phyloP scores from a whole-genome alignment of 495 filamentous ascomycete species.

The Neurospora sp. region DNA sequence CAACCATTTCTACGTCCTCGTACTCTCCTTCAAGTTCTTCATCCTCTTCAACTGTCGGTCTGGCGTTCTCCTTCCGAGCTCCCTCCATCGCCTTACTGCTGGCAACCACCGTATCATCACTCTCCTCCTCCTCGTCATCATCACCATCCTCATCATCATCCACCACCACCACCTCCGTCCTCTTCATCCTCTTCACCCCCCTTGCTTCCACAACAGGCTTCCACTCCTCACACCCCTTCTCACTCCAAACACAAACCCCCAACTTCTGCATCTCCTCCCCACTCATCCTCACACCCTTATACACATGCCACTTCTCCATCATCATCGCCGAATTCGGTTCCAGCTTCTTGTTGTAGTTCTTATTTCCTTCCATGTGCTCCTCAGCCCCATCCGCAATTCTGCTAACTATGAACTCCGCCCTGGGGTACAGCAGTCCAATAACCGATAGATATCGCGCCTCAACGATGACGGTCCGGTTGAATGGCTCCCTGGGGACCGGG shows the following conservation, averaged over 20 bases:
- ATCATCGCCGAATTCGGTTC: not conserved
- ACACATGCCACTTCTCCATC: not conserved
- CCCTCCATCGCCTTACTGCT: not conserved
- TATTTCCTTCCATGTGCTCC: not conserved
- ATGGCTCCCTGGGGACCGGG: not conserved
- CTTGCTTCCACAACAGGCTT: not conserved
- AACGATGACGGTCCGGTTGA: not conserved
- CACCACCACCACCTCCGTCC: not conserved
- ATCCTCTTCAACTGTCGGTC: not conserved
- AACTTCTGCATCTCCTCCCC: not conserved
- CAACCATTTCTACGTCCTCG: not conserved
- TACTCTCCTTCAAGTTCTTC: not conserved
- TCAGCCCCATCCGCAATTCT: not conserved
- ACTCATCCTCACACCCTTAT: not conserved
- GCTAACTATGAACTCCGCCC: not conserved
- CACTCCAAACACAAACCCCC: not conserved
- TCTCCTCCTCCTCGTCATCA: not conserved
- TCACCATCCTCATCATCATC: not conserved
- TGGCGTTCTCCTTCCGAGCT: not conserved
- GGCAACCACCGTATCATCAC: not conserved
- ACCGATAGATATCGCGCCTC: not conserved
- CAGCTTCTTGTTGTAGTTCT: not conserved
- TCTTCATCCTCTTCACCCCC: not conserved
- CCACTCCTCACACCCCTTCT: not conserved
- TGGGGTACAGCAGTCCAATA: not conserved